A percentile compares a stretch with the other conserved stretches of the same genome.
Evolutionary conservation across 768 basidiomycete genomes (phyloP).

Genomic region (Mycena vitilis): DNA sequence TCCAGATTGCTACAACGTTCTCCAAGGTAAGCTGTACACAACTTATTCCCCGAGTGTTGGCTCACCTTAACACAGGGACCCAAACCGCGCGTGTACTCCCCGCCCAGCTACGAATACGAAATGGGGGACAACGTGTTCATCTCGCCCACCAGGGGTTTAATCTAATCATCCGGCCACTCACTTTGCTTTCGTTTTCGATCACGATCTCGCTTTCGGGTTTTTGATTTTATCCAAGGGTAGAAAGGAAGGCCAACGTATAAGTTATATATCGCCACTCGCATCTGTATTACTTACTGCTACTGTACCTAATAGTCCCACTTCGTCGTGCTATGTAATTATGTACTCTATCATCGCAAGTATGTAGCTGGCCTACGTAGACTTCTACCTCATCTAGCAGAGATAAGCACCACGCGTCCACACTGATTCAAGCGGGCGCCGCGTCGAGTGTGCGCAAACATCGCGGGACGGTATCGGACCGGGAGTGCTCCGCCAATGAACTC

Average conservation of each 20-base stretch:
- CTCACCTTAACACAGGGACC: constrained; percentile 19
- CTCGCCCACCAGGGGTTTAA: constrained; percentile 24
- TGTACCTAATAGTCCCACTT: constrained; percentile 20
- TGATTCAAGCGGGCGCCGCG: not conserved
- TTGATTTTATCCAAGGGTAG: not conserved
- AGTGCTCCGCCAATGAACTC: not conserved
- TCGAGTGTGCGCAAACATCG: not conserved
- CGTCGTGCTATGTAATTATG: constrained; percentile 19
- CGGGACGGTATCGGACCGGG: not conserved
- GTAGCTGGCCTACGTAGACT: constrained; percentile 17
- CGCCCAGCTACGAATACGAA: constrained; percentile 31
- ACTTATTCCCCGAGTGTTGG: no score
- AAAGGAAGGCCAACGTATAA: no score
- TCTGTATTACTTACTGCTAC: constrained; percentile 19
- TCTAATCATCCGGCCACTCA: constrained; percentile 5
- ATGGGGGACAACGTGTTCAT: constrained; percentile 31
- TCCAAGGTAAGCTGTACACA: constrained; percentile 13
- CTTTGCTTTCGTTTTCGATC: no score
- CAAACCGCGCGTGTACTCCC: constrained; percentile 29
- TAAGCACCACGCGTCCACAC: not conserved
- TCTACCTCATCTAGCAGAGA: not conserved
- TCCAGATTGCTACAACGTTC: constrained; percentile 35
- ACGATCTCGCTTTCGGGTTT: no score
- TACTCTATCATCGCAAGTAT: constrained; percentile 10
- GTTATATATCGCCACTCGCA: no score